These are phyloP conservation scores for Haematococcus lacustris DNA, from an alignment of 139 green algal species.

Conservation along the genomic window DNA sequence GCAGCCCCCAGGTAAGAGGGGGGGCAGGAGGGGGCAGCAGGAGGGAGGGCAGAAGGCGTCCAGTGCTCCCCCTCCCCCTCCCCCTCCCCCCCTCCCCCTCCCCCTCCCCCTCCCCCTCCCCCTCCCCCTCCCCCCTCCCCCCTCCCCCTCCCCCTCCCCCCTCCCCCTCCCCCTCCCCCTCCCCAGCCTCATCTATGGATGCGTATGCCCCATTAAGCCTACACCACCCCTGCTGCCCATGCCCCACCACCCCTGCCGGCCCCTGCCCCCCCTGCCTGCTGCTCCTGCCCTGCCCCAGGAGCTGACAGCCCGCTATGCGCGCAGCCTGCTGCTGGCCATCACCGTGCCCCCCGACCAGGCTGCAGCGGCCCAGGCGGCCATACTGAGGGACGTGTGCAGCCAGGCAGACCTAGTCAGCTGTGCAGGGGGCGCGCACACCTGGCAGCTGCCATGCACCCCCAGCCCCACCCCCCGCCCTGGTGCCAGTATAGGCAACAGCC, in stretches of 20 bases:
- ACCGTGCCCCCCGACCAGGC: conserved; percentile 5
- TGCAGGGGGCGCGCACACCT: not conserved
- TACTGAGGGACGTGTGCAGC: not conserved
- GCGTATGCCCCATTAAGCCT: not conserved
- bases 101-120: not conserved
- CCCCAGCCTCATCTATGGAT: not conserved
- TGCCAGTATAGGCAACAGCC: too few species aligned
- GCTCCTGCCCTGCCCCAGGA: not conserved
- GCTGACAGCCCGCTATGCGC: conserved; percentile 1
- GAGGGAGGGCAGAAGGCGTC: too few species aligned
- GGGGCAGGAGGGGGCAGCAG: not conserved
- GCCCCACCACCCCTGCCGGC: too few species aligned
- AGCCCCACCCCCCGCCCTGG: too few species aligned
- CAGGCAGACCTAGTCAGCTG: not conserved
- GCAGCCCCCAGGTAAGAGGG: conserved; percentile 65
- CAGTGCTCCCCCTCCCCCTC: too few species aligned
- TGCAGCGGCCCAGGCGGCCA: not conserved
- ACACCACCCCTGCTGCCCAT: not conserved
- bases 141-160: not conserved
- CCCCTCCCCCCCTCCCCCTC: not conserved
- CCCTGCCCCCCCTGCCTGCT: not conserved
- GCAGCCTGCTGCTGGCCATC: conserved; percentile 8
- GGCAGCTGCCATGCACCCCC: not conserved
- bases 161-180: not conserved
- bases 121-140: not conserved